Conservation (phyloP, 78 protist species). For the Anaeramoeba ignava region DNA sequence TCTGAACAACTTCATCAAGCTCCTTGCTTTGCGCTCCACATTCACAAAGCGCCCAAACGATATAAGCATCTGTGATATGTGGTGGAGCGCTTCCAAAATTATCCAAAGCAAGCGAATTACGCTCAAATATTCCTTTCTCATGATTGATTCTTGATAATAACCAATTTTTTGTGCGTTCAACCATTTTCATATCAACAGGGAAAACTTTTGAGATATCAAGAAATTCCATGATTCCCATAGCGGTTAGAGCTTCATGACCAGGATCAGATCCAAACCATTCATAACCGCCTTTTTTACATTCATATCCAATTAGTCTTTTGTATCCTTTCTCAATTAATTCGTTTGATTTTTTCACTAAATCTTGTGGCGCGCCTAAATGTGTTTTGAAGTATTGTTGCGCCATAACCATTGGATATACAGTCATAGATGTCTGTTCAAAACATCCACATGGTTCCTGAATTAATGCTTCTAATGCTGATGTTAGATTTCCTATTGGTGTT, state of each 20-base stretch:
- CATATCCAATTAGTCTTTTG: constrained; percentile 19
- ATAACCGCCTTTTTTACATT: constrained; percentile 18
- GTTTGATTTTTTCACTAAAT: not conserved
- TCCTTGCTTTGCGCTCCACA: not conserved
- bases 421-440: constrained; percentile 20
- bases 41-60: constrained; percentile 15
- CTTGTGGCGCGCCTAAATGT: not conserved
- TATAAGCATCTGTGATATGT: constrained; percentile 12
- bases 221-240: constrained; percentile 27
- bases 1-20: not conserved
- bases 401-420: constrained; percentile 23
- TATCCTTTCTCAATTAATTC: constrained; percentile 9
- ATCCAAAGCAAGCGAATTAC: not conserved
- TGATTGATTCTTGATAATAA: not conserved
- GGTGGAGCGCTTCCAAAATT: constrained; percentile 21
- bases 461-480: not conserved
- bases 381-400: constrained; percentile 16
- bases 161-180: constrained; percentile 17
- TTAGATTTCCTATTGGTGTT: constrained; percentile 2
- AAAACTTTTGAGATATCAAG: constrained; percentile 13
- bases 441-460: constrained; percentile 27
- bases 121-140: constrained; percentile 2
- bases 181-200: constrained; percentile 18
- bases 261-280: constrained; percentile 30
- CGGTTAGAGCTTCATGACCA: constrained; percentile 28